Base-by-base conservation (phyloP, 1,139 yeast species). In the Saccharomyces hybrid region DNA sequence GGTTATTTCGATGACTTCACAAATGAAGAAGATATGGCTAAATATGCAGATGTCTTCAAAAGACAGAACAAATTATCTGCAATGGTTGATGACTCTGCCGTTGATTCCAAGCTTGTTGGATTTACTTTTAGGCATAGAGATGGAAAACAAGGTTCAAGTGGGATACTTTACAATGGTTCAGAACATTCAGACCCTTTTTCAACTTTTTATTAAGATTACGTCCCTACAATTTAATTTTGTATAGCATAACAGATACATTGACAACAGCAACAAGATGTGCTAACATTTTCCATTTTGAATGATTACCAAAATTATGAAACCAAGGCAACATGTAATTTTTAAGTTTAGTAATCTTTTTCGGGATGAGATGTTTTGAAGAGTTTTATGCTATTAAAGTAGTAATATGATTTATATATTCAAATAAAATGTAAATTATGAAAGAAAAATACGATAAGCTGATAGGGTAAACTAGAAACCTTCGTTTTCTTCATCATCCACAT, bases 1-100 rank as follows among this genome's bases (percentile, higher is more conserved):
- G 99, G 99, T 1, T 95, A 95, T 73, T 95, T 95, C 70, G 99
- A 95, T 72, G 99, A 95, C 70, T 95, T 95, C 69, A 90, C 88
- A 58, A 95, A 89, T 70, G 99, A 91, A 67, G 93, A 88, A 55
- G 96, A 95, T 71, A 91, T 95, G 98, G 91, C 93, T 62, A 91
- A 93, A 71, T 95, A 95, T 73, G 93, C 95, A 64, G 99, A 95
- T 66, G 99, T 95, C 23, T 85, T 90, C 77, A 91, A 89, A 61
- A 85, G 95, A 72, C 89, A 86, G 66, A 88, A 82, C 55, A 91
- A 87, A 61, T 81, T 93, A 65, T 97, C 93, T 68, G 84, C 80
- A 57, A 75, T 90, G 70, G 85, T 95, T 34, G 93, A 85, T 61
- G 81, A 82, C 59, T 77, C 83, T 31, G 76, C 81, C 23, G 78